phyloP scores from a whole-genome alignment of 352 stramenopile species.

The Pythium utonaiense region DNA sequence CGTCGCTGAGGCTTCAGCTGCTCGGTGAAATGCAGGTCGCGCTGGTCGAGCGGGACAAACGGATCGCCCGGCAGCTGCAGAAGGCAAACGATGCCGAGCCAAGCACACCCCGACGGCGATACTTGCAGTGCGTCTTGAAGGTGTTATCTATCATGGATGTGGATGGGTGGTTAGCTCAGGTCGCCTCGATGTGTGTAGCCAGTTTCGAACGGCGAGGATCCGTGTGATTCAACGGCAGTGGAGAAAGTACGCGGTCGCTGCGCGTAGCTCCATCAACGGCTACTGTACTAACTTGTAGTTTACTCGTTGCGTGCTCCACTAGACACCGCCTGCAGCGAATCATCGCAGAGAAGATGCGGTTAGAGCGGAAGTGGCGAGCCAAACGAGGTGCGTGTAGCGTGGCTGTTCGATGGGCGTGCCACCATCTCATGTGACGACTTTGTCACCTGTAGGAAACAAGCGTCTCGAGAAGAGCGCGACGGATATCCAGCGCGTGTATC shows the following conservation, averaged over 20 bases:
- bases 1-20: conserved; percentile 38
- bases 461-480: conserved; percentile 32
- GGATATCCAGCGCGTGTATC: conserved; percentile 44
- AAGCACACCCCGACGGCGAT: conserved; percentile 26
- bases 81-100: not conserved
- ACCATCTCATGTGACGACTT: no score
- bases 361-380: conserved; percentile 32
- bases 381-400: conserved; percentile 25
- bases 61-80: conserved; percentile 1
- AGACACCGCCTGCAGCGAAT: conserved; percentile 25
- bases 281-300: no score
- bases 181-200: conserved; percentile 8
- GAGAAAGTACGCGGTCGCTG: conserved; percentile 23
- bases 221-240: conserved; percentile 25
- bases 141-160: no score
- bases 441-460: conserved; percentile 22
- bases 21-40: conserved; percentile 26
- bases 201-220: conserved; percentile 13
- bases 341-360: conserved; percentile 22
- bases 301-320: no score
- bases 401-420: no score
- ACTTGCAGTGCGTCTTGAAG: conserved; percentile 26
- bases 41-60: conserved; percentile 8
- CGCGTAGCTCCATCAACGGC: no score
- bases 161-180: not conserved